Percentiles rank a stretch among this genome's conserved stretches.
Conservation (phyloP, 805 yeast genomes). For the Ogataea siamensis region DNA sequence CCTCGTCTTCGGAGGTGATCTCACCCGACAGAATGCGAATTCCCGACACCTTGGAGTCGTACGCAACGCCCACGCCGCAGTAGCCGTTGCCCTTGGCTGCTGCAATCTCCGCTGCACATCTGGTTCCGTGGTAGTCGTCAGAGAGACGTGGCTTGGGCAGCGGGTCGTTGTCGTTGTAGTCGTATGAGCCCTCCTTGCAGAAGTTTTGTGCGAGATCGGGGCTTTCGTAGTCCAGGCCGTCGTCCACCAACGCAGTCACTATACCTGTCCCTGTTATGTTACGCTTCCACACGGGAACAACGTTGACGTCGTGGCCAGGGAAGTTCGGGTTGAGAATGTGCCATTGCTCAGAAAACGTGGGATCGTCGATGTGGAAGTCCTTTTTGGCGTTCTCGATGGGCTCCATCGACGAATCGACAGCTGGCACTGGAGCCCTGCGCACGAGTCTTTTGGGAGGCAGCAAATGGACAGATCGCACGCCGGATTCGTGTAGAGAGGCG, state of each 20-base stretch:
- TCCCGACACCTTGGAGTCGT: conserved; percentile 81
- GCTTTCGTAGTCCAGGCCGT: conserved; percentile 84
- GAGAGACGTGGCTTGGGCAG: conserved; percentile 75
- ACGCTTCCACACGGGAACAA: conserved; percentile 78
- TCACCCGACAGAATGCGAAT: conserved; percentile 82
- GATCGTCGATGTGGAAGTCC: conserved; percentile 70
- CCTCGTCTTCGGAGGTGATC: conserved; percentile 85
- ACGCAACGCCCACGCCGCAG: conserved; percentile 98
- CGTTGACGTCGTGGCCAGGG: conserved; percentile 85
- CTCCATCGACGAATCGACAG: conserved; percentile 51
- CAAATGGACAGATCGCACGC: conserved; percentile 50
- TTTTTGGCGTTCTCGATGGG: conserved; percentile 47
- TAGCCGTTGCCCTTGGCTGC: conserved; percentile 74
- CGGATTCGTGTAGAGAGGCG: conserved; percentile 28
- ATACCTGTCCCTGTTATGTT: conserved; percentile 80
- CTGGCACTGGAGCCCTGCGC: conserved; percentile 59
- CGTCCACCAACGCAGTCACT: conserved; percentile 88
- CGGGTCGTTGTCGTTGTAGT: conserved; percentile 73
- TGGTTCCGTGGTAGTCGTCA: conserved; percentile 92
- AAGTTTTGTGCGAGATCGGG: conserved; percentile 71
- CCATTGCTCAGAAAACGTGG: conserved; percentile 85
- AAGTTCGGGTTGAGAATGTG: conserved; percentile 73
- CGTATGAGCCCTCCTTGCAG: conserved; percentile 84
- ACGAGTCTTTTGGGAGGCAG: conserved; percentile 52
- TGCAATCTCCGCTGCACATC: conserved; percentile 98